Base-by-base conservation (phyloP, 805 yeast genomes). In the Saturnispora sekii region DNA sequence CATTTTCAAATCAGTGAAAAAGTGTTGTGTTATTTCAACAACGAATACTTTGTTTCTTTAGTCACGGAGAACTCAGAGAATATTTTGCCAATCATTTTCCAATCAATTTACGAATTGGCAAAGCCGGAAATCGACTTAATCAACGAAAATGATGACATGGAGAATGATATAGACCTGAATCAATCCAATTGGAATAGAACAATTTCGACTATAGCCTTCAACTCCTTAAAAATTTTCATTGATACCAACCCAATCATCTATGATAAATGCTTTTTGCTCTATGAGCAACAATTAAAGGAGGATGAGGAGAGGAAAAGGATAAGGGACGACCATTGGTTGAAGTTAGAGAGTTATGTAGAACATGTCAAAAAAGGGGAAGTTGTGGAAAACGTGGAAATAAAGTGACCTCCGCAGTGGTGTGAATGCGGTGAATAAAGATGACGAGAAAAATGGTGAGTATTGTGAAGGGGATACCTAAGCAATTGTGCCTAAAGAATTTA, bases 1-100 rank as follows among this genome's bases (percentile, higher is more conserved):
- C 97, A 93, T 67, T 94, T 93, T 70, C 98, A 93, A 71, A 96
- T 93, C 21, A 84, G 94, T 47, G 98, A 93, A 65, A 87, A 94
- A 54, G 96, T 93, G 2, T 74, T 93, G 48, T 84, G 89, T 60
- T 87, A 79, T 63, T 93, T 96, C 93, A 84, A 86, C 56, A 90
- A 90, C 63, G 97, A 93, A 59, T 89, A 86, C 66, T 89, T 93
- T 62, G 76, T 89, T 51, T 83, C 88, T 35, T 67, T 90, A 54
- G 88, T 93, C 40, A 86, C 94, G 16, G 97, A 93, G 57, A 84
- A 84, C 61, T 89, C 95, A 8, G 96, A 88, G 56, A 89, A 84
- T 32, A 87, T 90, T 44, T 68, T 93, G 54, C 97, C 98, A 28
- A 88, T 93, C 38, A 77, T 93, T 32, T 93, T 87, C 64, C 83